phyloP scores from a whole-genome alignment of 768 basidiomycete species.

The Russula olivacea region DNA sequence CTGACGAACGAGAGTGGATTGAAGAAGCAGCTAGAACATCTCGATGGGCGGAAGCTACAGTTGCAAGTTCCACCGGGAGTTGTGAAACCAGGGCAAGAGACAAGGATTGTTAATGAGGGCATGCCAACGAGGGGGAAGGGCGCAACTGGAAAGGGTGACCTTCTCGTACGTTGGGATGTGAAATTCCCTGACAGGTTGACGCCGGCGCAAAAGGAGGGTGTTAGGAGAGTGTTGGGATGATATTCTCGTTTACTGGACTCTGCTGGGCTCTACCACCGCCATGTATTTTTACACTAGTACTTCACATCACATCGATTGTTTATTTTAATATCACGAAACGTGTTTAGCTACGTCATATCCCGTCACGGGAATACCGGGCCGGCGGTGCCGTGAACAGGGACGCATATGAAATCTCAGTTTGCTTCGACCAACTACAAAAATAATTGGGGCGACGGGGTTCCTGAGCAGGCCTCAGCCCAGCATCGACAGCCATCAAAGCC shows the following conservation, averaged over 20 bases:
- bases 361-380: not conserved
- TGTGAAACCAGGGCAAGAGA: slow-evolving; percentile 73
- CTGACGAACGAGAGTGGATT: slow-evolving; percentile 50
- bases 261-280: no score
- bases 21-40: slow-evolving; percentile 53
- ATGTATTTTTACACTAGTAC: not conserved
- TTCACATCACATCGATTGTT: not conserved
- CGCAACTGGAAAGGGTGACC: slow-evolving; percentile 70
- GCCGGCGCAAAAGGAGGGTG: slow-evolving; percentile 69
- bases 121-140: slow-evolving; percentile 86
- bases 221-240: slow-evolving; percentile 59
- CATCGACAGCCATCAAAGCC: not conserved
- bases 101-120: slow-evolving; percentile 67
- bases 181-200: slow-evolving; percentile 77
- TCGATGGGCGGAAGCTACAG: slow-evolving; percentile 78
- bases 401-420: slow-evolving; percentile 3
- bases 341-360: not conserved
- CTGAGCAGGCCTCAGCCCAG: not conserved
- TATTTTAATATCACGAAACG: not conserved
- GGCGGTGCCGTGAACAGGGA: not conserved
- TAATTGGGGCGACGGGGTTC: not conserved
- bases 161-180: slow-evolving; percentile 78
- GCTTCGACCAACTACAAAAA: not conserved
- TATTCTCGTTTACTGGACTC: not conserved
- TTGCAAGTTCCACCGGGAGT: slow-evolving; percentile 60